Evolutionary conservation across 805 yeast species (phyloP), one percentile per base, ranked within the genome.

Genomic region (Saitoella complicata): DNA sequence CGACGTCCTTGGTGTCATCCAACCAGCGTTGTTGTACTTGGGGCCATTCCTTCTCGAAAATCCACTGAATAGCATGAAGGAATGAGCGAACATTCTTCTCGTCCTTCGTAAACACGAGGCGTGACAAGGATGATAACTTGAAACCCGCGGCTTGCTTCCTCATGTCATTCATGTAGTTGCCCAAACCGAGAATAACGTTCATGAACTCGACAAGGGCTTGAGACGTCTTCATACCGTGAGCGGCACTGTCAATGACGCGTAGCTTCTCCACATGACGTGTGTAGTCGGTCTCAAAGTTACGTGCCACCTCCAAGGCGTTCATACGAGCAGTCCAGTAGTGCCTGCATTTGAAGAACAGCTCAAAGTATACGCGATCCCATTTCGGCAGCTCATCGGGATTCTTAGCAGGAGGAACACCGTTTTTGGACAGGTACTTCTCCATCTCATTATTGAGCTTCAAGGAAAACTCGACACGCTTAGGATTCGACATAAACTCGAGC

Each of bases 91-190:
- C 73, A 58, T 88, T 87, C 47, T 77, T 73, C 31, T 80, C 85
- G 61, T 88, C 95, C 58, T 91, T 91, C 63, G 93, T 78, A 53
- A 93, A 86, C 32, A 80, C 83, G 47, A 91, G 69, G 53, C 97
- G 68, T 56, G 86, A 95, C 44, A 91, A 68, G n/a, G 95, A 83
- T 39, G 83, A 79, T 48, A 91, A 66, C 55, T 81, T 80, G 69
- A 93, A 93, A 3, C 99, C 99, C 51, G 74, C 72, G 1, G 96
- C 97, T 59, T 86, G 94, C 54, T 86, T 87, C 2, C 84, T 69
- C n/a, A 76, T 67, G 55, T 86, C 95, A 59, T 93, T 91, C 98
- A 91, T 91, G 59, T 78, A 88, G 60, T 91, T 91, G 47, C 98
- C 99, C 42, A 91, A 91, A 4, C 87, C 78, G 50, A 87, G 67